phyloP scores from a whole-genome alignment of 352 stramenopile genomes.

The Phytopythium vexans region DNA sequence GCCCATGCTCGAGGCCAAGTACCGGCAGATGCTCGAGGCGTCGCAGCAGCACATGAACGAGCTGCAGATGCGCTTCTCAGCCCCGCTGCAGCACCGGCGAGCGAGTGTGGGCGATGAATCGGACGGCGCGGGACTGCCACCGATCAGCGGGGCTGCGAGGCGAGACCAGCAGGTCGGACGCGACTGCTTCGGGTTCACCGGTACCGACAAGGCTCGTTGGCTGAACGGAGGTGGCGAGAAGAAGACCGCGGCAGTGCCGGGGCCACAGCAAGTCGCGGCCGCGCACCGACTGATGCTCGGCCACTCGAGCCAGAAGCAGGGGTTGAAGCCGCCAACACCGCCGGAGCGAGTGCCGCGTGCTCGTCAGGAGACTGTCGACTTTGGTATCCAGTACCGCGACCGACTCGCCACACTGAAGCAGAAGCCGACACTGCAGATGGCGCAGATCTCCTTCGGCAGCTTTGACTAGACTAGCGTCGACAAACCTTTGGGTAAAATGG shows the following conservation, averaged over 20 bases:
- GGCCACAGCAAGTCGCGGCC: conserved; percentile 69
- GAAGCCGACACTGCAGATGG: conserved; percentile 74
- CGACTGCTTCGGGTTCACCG: conserved; percentile 78
- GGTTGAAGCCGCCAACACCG: conserved; percentile 70
- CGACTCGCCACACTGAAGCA: conserved; percentile 67
- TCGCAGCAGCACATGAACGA: conserved; percentile 78
- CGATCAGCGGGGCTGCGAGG: conserved; percentile 50
- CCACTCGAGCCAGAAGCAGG: conserved; percentile 79
- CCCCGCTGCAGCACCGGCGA: conserved; percentile 71
- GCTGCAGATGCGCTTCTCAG: conserved; percentile 76
- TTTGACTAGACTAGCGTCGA: neutral
- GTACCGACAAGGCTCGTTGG: conserved; percentile 74
- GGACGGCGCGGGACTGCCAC: conserved; percentile 35
- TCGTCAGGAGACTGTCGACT: conserved; percentile 57
- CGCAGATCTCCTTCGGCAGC: conserved; percentile 72
- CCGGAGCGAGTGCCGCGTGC: conserved; percentile 39
- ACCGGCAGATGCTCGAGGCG: conserved; percentile 76
- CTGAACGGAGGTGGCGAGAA: conserved; percentile 38
- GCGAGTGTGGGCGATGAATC: conserved; percentile 24
- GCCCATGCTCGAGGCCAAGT: conserved; percentile 46
- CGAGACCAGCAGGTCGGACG: conserved; percentile 46
- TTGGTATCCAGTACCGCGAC: conserved; percentile 78
- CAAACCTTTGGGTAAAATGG: too few species aligned
- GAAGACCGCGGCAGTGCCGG: conserved; percentile 57
- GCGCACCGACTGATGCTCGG: conserved; percentile 81